Evolutionary conservation across 768 basidiomycete species (phyloP).

Genomic region (Pulveroboletus sp.): DNA sequence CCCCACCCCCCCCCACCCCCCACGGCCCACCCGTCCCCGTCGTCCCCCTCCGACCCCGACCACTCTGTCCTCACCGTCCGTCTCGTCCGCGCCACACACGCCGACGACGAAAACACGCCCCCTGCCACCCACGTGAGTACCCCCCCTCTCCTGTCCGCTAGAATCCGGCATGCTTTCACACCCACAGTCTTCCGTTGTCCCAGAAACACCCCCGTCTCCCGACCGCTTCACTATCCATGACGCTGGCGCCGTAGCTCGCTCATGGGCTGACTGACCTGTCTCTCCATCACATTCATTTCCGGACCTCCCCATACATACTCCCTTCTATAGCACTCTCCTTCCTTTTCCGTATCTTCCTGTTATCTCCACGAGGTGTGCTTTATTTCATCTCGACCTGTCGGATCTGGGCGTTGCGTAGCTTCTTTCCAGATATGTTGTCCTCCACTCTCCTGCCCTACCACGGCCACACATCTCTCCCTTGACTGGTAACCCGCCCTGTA

Average conservation of each 20-base stretch:
- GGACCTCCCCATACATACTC: conserved; percentile 20
- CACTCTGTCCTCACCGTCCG: conserved; percentile 23
- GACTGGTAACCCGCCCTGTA: conserved; percentile 8
- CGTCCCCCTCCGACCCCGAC: neutral
- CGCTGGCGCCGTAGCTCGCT: conserved; percentile 33
- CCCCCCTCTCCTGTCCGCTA: neutral
- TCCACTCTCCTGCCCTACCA: conserved; percentile 21
- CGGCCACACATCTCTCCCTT: conserved; percentile 6
- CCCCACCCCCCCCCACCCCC: conserved; percentile 15
- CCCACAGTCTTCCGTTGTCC: conserved; percentile 8
- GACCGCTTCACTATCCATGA: conserved; percentile 30
- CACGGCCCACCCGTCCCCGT: conserved; percentile 20
- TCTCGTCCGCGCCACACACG: too few relatives aligned
- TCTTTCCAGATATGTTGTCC: conserved; percentile 28
- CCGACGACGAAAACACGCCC: conserved; percentile 4
- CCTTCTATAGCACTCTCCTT: conserved; percentile 17
- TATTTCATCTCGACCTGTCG: conserved; percentile 23
- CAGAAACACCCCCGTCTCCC: conserved; percentile 14
- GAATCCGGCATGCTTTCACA: conserved; percentile 1
- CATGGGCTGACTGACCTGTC: conserved; percentile 31
- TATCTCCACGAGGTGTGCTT: conserved; percentile 33
- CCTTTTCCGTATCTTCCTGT: conserved; percentile 24
- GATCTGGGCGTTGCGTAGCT: conserved; percentile 28
- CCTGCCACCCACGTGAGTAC: conserved; percentile 17
- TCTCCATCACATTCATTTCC: conserved; percentile 31